Evolutionary conservation across 345 rosid species (phyloP), one percentile per base, ranked within the genome.

Genomic region (Sonneratia caseolaris): DNA sequence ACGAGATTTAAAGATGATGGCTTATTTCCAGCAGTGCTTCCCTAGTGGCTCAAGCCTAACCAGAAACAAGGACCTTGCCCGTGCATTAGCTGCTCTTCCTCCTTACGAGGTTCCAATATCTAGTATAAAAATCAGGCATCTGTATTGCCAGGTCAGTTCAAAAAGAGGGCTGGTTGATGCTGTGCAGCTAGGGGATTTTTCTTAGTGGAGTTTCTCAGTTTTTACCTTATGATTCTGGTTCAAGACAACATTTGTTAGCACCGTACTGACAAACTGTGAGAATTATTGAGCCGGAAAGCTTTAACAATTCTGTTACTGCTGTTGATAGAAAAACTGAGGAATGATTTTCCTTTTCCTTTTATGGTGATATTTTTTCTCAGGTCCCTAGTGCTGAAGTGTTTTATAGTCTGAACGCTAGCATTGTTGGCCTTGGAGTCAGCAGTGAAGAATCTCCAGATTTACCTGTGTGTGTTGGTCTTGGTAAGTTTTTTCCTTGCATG

Each of bases 81-180:
- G 81, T 76, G 97, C 96, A 71, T 82, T 95, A 67, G 88, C 99
- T 73, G 87, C 89, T 57, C 93, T 82, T 75, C 84, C 78, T 86
- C 99, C 99, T 66, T 92, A 92, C 66, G 91, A 90, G 84, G 92
- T 95, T 82, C 90, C 94, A 73, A 72, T 92, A 74, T 81, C 90
- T 61, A 82, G 84, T 61, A 83, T 96, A 82, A 88, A 83, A 66
- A 88, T 91, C 72, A 86, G 71, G 53, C 97, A 96, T 87, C 95
- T 95, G 32, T 84, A 96, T 70, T 85, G 84, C 72, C 88, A 92
- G 96, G 99, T 88, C 71, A 51, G 88, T 80, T 66, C 53, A 37
- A 10, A 35, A 24, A 62, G 47, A 67, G 47, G 72, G 2, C 3
- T 22, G 64, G 21, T 57, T 57, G 64, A 10, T 5, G 0, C 35